Conservation (phyloP, 257 asterid genomes). For the Hygrophila difformis region DNA sequence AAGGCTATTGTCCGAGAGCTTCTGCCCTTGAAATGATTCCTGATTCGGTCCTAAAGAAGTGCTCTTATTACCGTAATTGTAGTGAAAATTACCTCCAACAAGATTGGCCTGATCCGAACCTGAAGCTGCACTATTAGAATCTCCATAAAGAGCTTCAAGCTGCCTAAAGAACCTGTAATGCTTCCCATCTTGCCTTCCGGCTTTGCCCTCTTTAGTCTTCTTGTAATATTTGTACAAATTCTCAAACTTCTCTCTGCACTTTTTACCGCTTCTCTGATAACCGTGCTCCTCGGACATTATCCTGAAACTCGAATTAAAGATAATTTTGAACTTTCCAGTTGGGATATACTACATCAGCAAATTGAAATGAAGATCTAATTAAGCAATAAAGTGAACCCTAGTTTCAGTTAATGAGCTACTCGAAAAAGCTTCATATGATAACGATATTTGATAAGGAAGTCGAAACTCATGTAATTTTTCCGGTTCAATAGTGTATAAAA, state of each 20-base stretch:
- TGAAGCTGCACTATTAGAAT: conserved; percentile 30
- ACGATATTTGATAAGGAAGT: conserved; percentile 26
- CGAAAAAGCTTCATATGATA: conserved; percentile 34
- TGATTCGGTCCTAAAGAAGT: conserved; percentile 19
- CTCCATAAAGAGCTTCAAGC: conserved; percentile 94
- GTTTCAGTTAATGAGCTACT: conserved; percentile 17
- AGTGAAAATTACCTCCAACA: conserved; percentile 16
- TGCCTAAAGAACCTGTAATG: conserved; percentile 91
- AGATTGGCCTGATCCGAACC: conserved; percentile 26
- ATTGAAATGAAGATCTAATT: background rate
- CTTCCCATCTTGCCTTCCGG: conserved; percentile 94
- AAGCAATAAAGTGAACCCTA: conserved; percentile 49
- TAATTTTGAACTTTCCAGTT: too few relatives aligned
- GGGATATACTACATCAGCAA: background rate
- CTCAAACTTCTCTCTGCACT: conserved; percentile 96
- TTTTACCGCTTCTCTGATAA: conserved; percentile 87
- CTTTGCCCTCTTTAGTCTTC: conserved; percentile 91
- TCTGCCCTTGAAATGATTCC: conserved; percentile 26
- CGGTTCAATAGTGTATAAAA: conserved; percentile 19
- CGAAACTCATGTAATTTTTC: conserved; percentile 27
- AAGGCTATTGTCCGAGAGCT: conserved; percentile 57
- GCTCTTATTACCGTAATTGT: conserved; percentile 17
- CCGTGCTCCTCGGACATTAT: conserved; percentile 90
- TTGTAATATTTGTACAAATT: conserved; percentile 94
- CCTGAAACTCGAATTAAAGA: conserved; percentile 28